These are phyloP conservation scores for Keithomyces neogunnii DNA, from an alignment of 2,329 filamentous ascomycete genomes.

Conservation along the genomic window DNA sequence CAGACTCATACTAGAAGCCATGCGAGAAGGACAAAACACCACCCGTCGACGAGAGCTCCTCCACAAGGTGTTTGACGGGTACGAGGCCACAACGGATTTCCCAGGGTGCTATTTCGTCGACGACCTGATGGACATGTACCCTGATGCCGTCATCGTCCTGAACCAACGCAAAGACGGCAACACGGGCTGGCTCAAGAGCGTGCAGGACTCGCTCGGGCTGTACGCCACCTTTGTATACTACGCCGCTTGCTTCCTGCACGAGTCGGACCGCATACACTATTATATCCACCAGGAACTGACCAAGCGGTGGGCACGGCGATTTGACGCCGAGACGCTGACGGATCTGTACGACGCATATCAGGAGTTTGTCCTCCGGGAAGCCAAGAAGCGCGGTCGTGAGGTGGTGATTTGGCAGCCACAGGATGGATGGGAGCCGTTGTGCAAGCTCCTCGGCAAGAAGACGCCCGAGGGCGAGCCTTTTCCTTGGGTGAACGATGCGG, in stretches of 20 bases:
- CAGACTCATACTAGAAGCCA: slow-evolving; percentile 16
- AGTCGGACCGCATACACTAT: slow-evolving; percentile 20
- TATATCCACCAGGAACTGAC: slow-evolving; percentile 11
- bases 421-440: slow-evolving; percentile 36
- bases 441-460: slow-evolving; percentile 27
- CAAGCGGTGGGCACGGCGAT: slow-evolving; percentile 5
- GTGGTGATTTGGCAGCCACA: slow-evolving; percentile 19
- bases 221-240: slow-evolving; percentile 18
- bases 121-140: slow-evolving; percentile 30
- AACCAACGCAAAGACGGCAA: slow-evolving; percentile 19
- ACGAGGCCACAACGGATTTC: slow-evolving; percentile 20
- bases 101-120: slow-evolving; percentile 23
- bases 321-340: slow-evolving; percentile 4
- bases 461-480: slow-evolving; percentile 24
- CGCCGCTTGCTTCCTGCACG: slow-evolving; percentile 16
- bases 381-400: slow-evolving; percentile 18
- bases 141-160: slow-evolving; percentile 22
- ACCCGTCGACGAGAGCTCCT: slow-evolving; percentile 20
- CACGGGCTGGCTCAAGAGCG: slow-evolving; percentile 18
- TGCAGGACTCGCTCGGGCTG: slow-evolving; percentile 17
- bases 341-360: slow-evolving; percentile 15
- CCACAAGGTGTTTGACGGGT: slow-evolving; percentile 21
- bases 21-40: slow-evolving; percentile 16
- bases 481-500: slow-evolving; percentile 22
- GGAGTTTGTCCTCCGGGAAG: slow-evolving; percentile 18